A percentile compares a stretch with the other conserved stretches of the same genome.
These are phyloP conservation scores for Cryphonectria parasitica DNA, from an alignment of 2,329 filamentous ascomycete species.

Conservation along the genomic window DNA sequence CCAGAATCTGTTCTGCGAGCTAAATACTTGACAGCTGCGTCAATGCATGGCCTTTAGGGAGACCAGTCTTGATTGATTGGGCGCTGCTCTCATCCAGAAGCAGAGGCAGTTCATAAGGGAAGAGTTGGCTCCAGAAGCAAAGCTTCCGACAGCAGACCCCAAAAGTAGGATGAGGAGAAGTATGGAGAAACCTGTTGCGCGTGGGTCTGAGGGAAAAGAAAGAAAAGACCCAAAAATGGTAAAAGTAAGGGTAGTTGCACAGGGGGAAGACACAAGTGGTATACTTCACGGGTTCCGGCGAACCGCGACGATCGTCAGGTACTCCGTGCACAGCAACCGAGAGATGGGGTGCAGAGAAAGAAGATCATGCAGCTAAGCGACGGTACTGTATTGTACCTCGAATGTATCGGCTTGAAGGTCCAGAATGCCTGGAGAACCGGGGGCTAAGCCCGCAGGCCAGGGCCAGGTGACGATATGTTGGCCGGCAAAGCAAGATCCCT, in stretches of 20 bases:
- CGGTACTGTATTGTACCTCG: conserved; percentile 12
- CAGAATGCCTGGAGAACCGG: conserved; percentile 11
- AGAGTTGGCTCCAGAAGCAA: background rate
- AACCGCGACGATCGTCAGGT: conserved; percentile 15
- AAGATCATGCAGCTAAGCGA: background rate
- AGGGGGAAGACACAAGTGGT: conserved; percentile 3
- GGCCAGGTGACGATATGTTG: background rate
- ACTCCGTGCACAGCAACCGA: background rate
- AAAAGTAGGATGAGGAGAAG: background rate
- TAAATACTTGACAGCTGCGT: background rate
- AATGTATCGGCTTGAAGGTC: conserved; percentile 19
- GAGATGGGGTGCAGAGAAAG: background rate
- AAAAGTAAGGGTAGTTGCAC: background rate
- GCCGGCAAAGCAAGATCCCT: conserved; percentile 5
- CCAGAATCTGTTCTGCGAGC: background rate
- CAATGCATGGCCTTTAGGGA: background rate
- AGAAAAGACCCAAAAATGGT: background rate
- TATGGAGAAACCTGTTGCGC: background rate
- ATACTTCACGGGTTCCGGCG: conserved; percentile 12
- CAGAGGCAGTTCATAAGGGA: background rate
- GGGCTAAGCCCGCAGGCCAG: conserved; percentile 3
- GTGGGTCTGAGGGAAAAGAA: background rate
- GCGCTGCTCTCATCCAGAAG: background rate
- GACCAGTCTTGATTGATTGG: background rate
- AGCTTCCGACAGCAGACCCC: background rate